Conservation (phyloP, 208 protist genomes). For the Porcisia hertigi region DNA sequence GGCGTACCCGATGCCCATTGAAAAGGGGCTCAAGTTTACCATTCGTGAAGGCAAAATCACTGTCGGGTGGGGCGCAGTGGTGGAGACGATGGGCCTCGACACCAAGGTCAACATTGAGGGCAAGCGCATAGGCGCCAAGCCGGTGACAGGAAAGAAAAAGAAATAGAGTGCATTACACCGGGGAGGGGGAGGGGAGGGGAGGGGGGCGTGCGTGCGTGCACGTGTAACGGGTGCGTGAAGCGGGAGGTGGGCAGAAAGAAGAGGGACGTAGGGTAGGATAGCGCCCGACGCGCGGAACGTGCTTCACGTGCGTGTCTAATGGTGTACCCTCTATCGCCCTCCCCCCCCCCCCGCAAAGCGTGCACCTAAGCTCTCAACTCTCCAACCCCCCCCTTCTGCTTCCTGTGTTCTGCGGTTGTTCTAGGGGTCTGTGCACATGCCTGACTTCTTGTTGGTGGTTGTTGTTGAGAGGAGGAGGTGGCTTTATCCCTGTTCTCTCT, state of each 20-base stretch:
- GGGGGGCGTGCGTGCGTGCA: background rate
- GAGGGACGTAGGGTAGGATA: background rate
- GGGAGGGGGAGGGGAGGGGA: background rate
- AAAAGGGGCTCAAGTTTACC: conserved; percentile 97
- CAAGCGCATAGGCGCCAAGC: conserved; percentile 39
- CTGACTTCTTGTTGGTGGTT: conserved; percentile 8
- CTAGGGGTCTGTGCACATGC: background rate
- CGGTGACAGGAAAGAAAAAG: conserved; percentile 52
- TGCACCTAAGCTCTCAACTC: too few relatives aligned
- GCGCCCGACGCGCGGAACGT: too few relatives aligned
- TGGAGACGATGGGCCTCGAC: conserved; percentile 91
- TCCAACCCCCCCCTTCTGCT: too few relatives aligned
- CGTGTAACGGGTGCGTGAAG: background rate
- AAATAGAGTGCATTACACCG: conserved; percentile 30
- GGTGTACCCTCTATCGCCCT: too few relatives aligned
- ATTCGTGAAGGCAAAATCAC: conserved; percentile 98
- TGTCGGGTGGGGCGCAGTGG: conserved; percentile 97
- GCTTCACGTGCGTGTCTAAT: too few relatives aligned
- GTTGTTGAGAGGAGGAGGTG: background rate
- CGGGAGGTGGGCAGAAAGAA: background rate
- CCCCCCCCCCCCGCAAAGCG: too few relatives aligned
- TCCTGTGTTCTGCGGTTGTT: too few relatives aligned
- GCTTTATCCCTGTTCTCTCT: background rate
- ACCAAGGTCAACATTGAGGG: conserved; percentile 90
- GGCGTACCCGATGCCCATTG: conserved; percentile 92